Percentiles rank a stretch among this genome's conserved stretches.
phyloP scores from a whole-genome alignment of 106 monocot species.

The Gastrodia elata region DNA sequence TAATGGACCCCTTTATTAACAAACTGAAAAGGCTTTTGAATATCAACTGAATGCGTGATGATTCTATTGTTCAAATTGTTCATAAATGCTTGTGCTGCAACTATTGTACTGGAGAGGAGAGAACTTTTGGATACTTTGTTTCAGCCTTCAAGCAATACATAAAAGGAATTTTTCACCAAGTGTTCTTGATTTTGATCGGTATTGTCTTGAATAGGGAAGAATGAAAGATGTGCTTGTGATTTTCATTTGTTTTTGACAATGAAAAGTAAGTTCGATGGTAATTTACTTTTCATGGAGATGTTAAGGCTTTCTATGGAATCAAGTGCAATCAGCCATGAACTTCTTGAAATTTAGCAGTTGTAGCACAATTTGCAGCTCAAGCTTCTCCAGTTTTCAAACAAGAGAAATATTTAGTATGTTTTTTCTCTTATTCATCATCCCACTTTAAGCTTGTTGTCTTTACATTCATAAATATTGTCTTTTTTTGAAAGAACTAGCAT shows the following conservation, averaged over 20 bases:
- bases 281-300: not conserved
- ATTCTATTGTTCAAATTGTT: not conserved
- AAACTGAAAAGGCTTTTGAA: not conserved
- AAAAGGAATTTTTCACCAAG: not conserved
- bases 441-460: not conserved
- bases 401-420: not conserved
- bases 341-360: not conserved
- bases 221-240: not conserved
- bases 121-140: not conserved
- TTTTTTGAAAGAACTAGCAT: not conserved
- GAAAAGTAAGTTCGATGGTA: not conserved
- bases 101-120: not conserved
- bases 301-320: not conserved
- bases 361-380: not conserved
- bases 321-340: not conserved
- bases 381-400: not conserved
- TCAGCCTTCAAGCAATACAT: not conserved
- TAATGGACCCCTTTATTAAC: not conserved
- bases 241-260: not conserved
- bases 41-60: not conserved
- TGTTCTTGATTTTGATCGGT: not conserved
- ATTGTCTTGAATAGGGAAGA: not conserved
- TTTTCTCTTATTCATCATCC: not conserved
- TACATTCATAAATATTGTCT: not conserved
- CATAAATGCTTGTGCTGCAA: not conserved